Percentiles rank a stretch among this genome's conserved stretches.
phyloP scores from a whole-genome alignment of 495 filamentous ascomycete genomes.

The Penicilliopsis zonata region DNA sequence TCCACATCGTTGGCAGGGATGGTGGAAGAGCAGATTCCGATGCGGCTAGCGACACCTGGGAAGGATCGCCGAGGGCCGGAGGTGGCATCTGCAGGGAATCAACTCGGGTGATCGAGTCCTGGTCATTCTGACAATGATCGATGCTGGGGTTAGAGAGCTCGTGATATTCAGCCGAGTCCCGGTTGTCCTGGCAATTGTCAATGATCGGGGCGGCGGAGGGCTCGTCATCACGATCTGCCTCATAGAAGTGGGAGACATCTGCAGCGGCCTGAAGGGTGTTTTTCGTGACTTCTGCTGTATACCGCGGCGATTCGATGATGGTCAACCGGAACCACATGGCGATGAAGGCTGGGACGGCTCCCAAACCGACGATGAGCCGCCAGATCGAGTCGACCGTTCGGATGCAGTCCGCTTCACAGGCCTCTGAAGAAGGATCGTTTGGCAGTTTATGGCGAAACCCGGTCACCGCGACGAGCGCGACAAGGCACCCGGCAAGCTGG shows the following conservation, averaged over 20 bases:
- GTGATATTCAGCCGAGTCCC: conserved; percentile 4
- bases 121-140: too few relatives aligned
- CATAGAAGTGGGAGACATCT: conserved; percentile 4
- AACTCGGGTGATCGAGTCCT: not conserved
- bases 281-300: conserved; percentile 27
- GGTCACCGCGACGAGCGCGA: conserved; percentile 16
- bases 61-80: not conserved
- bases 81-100: not conserved
- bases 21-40: conserved; percentile 3
- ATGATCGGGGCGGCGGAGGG: not conserved
- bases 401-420: not conserved
- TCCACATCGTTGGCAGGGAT: conserved; percentile 12
- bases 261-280: conserved; percentile 19
- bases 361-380: conserved; percentile 39
- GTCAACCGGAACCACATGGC: conserved; percentile 39
- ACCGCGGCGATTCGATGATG: conserved; percentile 44
- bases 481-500: conserved; percentile 33
- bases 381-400: conserved; percentile 23
- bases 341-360: conserved; percentile 39
- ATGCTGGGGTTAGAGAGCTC: conserved; percentile 1
- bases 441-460: conserved; percentile 4
- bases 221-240: too few relatives aligned
- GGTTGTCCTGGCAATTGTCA: conserved; percentile 4
- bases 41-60: not conserved
- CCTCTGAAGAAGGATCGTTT: not conserved